These are phyloP conservation scores for Chloropicon primus DNA, from an alignment of 139 green algal species.

Conservation along the genomic window DNA sequence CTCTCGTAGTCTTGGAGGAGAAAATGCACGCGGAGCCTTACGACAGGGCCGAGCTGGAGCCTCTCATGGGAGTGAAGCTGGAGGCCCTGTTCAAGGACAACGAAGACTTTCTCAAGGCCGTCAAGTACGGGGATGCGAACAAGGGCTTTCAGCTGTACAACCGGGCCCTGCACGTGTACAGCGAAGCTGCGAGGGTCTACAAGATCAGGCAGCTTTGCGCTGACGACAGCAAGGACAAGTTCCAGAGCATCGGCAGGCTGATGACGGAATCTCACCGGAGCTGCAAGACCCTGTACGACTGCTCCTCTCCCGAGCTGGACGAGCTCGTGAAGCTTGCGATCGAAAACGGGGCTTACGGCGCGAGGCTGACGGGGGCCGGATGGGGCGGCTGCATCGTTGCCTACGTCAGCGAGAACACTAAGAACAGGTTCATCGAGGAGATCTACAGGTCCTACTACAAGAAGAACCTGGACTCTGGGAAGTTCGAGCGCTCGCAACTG, in stretches of 20 bases:
- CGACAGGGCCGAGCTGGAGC: slow-evolving; percentile 39
- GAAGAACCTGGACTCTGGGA: slow-evolving; percentile 14
- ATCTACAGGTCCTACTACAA: slow-evolving; percentile 30
- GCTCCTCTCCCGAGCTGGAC: slow-evolving; percentile 61
- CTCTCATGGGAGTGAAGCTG: slow-evolving; percentile 33
- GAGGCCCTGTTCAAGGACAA: slow-evolving; percentile 1
- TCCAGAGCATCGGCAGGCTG: background rate
- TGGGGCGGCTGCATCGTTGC: slow-evolving; percentile 90
- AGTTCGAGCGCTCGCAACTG: slow-evolving; percentile 14
- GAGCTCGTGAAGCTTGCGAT: slow-evolving; percentile 49
- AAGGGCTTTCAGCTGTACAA: slow-evolving; percentile 9
- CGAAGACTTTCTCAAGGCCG: slow-evolving; percentile 1
- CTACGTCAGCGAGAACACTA: slow-evolving; percentile 22
- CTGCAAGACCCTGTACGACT: background rate
- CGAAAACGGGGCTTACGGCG: slow-evolving; percentile 53
- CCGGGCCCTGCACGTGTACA: slow-evolving; percentile 11
- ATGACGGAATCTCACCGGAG: background rate
- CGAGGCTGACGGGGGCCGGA: slow-evolving; percentile 75
- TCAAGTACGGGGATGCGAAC: background rate
- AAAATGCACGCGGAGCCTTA: slow-evolving; percentile 48
- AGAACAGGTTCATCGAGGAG: slow-evolving; percentile 34
- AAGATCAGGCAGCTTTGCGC: background rate
- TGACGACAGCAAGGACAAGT: background rate
- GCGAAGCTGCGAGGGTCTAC: slow-evolving; percentile 8
- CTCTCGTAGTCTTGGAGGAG: slow-evolving; percentile 13